Evolutionary conservation across 257 asterid genomes (phyloP), one percentile per base, ranked within the genome.

Genomic region (Gentiana macrophylla): DNA sequence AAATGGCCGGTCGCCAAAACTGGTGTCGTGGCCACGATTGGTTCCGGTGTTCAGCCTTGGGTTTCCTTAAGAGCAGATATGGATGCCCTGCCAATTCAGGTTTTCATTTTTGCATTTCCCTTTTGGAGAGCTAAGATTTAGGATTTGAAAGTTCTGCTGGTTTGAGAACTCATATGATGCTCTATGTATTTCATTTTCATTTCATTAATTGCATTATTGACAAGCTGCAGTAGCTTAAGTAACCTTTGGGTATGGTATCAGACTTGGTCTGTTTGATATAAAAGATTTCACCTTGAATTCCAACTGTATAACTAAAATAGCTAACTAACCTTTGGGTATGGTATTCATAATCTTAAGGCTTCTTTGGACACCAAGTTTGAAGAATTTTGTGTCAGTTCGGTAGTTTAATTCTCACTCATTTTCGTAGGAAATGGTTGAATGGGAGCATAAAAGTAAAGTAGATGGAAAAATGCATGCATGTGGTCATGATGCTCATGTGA

Each of bases 41-140:
- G 98, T 24, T 82, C 96, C 15, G 96, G 91, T 0, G 68, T 38
- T 57, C 74, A 69, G 3, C 97, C 94, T 1, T 77, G 83, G 74
- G 75, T 90, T 62, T 84, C 69, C 35, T 89, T 90, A 34, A 69
- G 96, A 77, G 97, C 97, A 2, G 96, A 90, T 75, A 90, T 90
- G 97, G 96, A 90, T 68, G 97, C 91, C 50, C 87, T 90, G 3
- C 96, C 98, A 43, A 74, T 86, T 62, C 95, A 86, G 95, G 95
- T 81, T 7, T 5, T 48, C 50, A 11, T 34, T 13, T 37, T 37
- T 52, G 35, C 51, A 33, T 8, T 35, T 13, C 56, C 5, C 45
- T 58, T 6, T 5, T 53, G 24, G 24, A 24, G 24, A 24, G 24
- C 24, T 24, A 24, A 24, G 24, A 24, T 24, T 24, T 24, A 24